Percentiles rank a stretch among this genome's conserved stretches.
These are phyloP conservation scores for Phaeosphaeriaceae sp. DNA, from an alignment of 2,329 filamentous ascomycete species.

Conservation along the genomic window DNA sequence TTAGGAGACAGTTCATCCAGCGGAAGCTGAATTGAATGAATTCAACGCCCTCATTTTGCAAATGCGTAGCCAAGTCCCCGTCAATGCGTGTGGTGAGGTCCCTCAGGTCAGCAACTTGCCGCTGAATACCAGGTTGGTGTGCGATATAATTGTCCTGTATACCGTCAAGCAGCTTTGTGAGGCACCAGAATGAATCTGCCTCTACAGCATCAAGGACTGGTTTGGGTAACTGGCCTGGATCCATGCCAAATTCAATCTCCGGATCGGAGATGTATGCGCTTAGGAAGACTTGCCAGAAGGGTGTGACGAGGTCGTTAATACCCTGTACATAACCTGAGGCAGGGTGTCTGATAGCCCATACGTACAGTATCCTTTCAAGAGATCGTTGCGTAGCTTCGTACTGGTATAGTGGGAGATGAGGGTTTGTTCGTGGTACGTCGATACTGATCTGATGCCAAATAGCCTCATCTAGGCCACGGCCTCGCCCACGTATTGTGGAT, in stretches of 20 bases:
- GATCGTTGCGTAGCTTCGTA: slow-evolving; percentile 96
- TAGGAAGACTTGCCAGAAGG: slow-evolving; percentile 97
- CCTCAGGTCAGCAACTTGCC: slow-evolving; percentile 86
- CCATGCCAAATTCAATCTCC: slow-evolving; percentile 93
- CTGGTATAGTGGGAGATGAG: slow-evolving; percentile 91
- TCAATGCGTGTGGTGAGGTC: slow-evolving; percentile 94
- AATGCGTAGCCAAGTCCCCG: slow-evolving; percentile 79
- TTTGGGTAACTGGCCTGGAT: slow-evolving; percentile 89
- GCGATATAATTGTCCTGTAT: slow-evolving; percentile 99
- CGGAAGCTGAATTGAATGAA: slow-evolving; percentile 99
- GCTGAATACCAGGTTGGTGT: slow-evolving; percentile 93
- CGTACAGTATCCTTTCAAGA: slow-evolving; percentile 90
- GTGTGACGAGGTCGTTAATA: slow-evolving; percentile 96
- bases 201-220: slow-evolving; percentile 95
- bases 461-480: slow-evolving; percentile 88
- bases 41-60: slow-evolving; percentile 90
- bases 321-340: slow-evolving; percentile 98
- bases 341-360: slow-evolving; percentile 97
- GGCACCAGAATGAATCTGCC: slow-evolving; percentile 97
- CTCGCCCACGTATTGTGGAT: slow-evolving; percentile 62
- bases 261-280: slow-evolving; percentile 93
- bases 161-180: slow-evolving; percentile 96
- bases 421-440: slow-evolving; percentile 94
- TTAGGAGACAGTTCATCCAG: slow-evolving; percentile 99
- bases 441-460: slow-evolving; percentile 99